A percentile compares a stretch with the other conserved stretches of the same genome.
phyloP scores from a whole-genome alignment of 495 filamentous ascomycete species.

The Chlorociboria aeruginascens region DNA sequence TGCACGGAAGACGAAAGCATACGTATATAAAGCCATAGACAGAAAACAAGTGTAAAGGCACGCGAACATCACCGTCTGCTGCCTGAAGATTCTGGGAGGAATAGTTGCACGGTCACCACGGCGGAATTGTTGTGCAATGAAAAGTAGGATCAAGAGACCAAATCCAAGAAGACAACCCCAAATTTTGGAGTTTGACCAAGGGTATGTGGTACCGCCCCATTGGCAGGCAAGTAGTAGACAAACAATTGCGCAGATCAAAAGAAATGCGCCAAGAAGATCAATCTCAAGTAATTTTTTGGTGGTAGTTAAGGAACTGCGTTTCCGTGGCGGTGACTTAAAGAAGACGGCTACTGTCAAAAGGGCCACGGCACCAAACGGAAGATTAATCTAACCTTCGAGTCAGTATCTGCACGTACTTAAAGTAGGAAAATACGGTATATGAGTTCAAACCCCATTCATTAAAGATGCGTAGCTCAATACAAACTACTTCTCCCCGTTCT shows the following conservation, averaged over 20 bases:
- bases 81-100: conserved; percentile 14
- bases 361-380: conserved; percentile 43
- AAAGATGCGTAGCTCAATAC: no score
- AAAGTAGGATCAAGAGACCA: conserved; percentile 33
- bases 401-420: not conserved
- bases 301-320: conserved; percentile 16
- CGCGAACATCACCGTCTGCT: conserved; percentile 12
- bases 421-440: no score
- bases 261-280: conserved; percentile 15
- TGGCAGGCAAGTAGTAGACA: conserved; percentile 40
- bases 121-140: conserved; percentile 37
- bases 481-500: no score
- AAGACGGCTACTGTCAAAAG: conserved; percentile 34
- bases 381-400: conserved; percentile 37
- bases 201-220: conserved; percentile 36
- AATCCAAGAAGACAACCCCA: conserved; percentile 25
- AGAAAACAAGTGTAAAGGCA: conserved; percentile 20
- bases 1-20: conserved; percentile 30
- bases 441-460: no score
- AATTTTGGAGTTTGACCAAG: conserved; percentile 28
- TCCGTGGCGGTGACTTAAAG: conserved; percentile 33
- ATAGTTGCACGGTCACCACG: conserved; percentile 27
- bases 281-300: conserved; percentile 29
- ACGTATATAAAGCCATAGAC: conserved; percentile 35
- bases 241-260: conserved; percentile 31